Evolutionary conservation across 2,329 filamentous ascomycete genomes (phyloP).

Genomic region (Pezicula neosporulosa): DNA sequence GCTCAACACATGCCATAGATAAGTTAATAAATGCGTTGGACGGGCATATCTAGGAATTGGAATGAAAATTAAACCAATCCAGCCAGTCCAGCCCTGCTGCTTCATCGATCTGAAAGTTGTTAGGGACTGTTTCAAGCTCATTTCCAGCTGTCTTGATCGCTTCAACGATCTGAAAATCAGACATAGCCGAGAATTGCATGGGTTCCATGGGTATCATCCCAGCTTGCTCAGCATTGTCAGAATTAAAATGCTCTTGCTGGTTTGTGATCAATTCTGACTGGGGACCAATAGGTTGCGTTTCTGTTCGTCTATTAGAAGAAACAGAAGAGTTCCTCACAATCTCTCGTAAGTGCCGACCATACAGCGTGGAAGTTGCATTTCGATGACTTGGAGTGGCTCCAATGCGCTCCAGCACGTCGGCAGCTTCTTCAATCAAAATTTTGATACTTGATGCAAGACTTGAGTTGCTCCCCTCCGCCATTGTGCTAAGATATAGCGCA

Average conservation of each 20-base stretch:
- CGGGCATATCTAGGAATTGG: conserved; percentile 1
- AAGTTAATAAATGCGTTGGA: neutral
- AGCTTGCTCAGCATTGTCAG: neutral
- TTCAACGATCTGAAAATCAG: conserved; percentile 64
- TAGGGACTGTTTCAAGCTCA: conserved; percentile 42
- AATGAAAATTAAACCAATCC: conserved; percentile 25
- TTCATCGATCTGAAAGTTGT: conserved; percentile 20
- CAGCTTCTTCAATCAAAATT: conserved; percentile 64
- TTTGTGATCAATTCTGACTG: conserved; percentile 4
- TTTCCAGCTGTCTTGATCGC: conserved; percentile 61
- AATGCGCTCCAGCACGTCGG: conserved; percentile 65
- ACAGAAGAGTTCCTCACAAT: conserved; percentile 17
- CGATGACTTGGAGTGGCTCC: conserved; percentile 63
- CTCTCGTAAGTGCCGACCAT: conserved; percentile 52
- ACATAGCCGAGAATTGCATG: conserved; percentile 66
- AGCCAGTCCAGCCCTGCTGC: conserved; percentile 24
- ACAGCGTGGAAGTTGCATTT: conserved; percentile 61
- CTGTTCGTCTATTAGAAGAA: conserved; percentile 9
- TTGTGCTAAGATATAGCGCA: conserved; percentile 60
- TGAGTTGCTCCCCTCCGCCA: conserved; percentile 50
- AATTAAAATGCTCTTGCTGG: conserved; percentile 1
- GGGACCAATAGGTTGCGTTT: conserved; percentile 4
- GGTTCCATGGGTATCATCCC: conserved; percentile 33
- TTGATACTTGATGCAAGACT: conserved; percentile 60
- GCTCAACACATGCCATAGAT: too few species aligned